Base-by-base conservation (phyloP, 2,329 filamentous ascomycete genomes). In the Bisporella sp. region DNA sequence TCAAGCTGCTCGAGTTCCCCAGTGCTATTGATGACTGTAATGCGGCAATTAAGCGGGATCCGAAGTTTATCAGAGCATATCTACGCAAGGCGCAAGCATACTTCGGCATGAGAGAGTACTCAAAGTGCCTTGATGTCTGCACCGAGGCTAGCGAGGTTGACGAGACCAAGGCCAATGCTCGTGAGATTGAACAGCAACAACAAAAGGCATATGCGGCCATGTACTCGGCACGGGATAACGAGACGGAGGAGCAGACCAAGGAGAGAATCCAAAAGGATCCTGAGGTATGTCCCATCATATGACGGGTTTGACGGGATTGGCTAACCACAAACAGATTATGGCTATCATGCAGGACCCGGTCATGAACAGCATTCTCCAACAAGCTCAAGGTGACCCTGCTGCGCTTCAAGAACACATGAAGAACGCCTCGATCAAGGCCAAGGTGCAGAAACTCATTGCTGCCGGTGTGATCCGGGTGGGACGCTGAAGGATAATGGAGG, bases 21-120 rank as follows among this genome's bases (percentile, higher is more conserved):
- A 88, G 85, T 58, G 95, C 93, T 1, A 83, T 99, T 39, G 82
- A 90, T 45, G 95, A 99, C 73, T 97, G 93, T 69, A 85, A 96
- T 69, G 75, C 81, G 59, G 93, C 93, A 42, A 95, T 96, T 73
- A 87, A 89, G 78, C 87, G 85, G 62, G 93, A 99, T 63, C 79
- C 87, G 51, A 86, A 85, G 65, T 99, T 99, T 70, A 92, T 97
- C 71, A 84, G 92, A 50, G 93, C 93, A 6, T 97, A 97, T 71
- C 86, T 99, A 62, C 86, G 93, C 67, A 97, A 96, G 77, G 91
- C 91, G 0, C 91, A 97, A 73, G 89, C 90, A 41, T 89, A 92
- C 69, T 90, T 93, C 60, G 90, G 90, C 62, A 99, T 99, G 93
- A 89, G 93, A 69, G 92, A 99, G 71, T 97, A 96, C 77, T 96